Conservation (phyloP, 768 basidiomycete species). For the Russula abietina region DNA sequence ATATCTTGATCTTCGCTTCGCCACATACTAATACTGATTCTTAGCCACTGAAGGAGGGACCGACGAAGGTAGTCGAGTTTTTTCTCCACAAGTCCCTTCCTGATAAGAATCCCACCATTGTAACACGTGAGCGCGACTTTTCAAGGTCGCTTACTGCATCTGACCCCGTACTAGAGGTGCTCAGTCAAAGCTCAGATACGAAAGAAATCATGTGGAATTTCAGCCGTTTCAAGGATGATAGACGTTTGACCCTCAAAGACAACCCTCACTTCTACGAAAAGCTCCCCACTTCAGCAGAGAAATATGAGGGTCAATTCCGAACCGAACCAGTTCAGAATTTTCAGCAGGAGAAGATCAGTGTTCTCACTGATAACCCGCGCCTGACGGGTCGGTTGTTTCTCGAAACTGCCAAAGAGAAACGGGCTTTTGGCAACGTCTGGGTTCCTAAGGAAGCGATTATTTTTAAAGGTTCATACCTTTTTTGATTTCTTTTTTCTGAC, state of each 20-base stretch:
- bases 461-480: constrained; percentile 4
- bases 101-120: neutral
- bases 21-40: neutral
- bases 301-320: neutral
- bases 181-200: neutral
- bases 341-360: neutral
- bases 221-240: neutral
- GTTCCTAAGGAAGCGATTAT: neutral
- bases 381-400: constrained; percentile 7
- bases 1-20: too few relatives aligned
- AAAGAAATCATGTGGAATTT: constrained; percentile 20
- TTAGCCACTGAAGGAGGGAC: neutral
- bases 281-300: neutral
- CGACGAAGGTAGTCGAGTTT: neutral
- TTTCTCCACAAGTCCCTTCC: neutral
- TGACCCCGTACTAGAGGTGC: constrained; percentile 2
- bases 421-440: constrained; percentile 15
- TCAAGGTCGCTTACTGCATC: neutral
- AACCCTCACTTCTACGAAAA: constrained; percentile 12
- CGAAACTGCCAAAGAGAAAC: neutral
- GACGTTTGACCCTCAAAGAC: constrained; percentile 9
- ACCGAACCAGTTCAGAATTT: neutral
- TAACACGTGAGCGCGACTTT: neutral
- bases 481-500: neutral
- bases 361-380: constrained; percentile 5